Conservation (phyloP, 1,284 basidiomycete genomes). For the Waitea zeae region DNA sequence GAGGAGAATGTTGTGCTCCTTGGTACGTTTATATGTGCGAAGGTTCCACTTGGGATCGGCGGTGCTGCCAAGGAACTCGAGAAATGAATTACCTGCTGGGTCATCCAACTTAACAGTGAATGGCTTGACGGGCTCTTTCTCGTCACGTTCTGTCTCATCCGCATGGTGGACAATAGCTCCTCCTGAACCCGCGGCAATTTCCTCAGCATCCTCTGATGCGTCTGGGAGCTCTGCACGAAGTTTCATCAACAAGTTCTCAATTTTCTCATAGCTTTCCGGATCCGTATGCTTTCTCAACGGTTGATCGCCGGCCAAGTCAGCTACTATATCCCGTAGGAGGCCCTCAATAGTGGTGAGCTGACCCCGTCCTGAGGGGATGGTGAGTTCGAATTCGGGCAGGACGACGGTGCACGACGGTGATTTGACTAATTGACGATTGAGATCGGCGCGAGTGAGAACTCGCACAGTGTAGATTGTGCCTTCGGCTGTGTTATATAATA, state of each 20-base stretch:
- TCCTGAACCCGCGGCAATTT: slow-evolving; percentile 11
- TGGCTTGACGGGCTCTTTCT: slow-evolving; percentile 34
- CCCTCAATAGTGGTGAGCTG: slow-evolving; percentile 96
- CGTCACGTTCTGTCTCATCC: slow-evolving; percentile 9
- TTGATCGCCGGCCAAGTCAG: slow-evolving; percentile 77
- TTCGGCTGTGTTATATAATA: slow-evolving; percentile 25
- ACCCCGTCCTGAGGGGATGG: slow-evolving; percentile 77
- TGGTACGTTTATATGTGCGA: slow-evolving; percentile 70
- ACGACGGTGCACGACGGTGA: slow-evolving; percentile 69
- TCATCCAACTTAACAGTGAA: slow-evolving; percentile 88
- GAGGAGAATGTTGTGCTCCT: slow-evolving; percentile 72
- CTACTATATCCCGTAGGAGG: slow-evolving; percentile 69
- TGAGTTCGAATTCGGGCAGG: slow-evolving; percentile 84
- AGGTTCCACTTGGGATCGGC: slow-evolving; percentile 89
- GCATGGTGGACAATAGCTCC: slow-evolving; percentile 5
- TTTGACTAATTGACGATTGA: slow-evolving; percentile 90
- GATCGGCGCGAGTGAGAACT: slow-evolving; percentile 60
- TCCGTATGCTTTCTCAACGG: slow-evolving; percentile 77
- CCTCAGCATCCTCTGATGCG: slow-evolving; percentile 36
- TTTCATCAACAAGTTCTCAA: slow-evolving; percentile 58
- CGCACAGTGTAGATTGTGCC: slow-evolving; percentile 70
- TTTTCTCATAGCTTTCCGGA: slow-evolving; percentile 60
- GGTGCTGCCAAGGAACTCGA: slow-evolving; percentile 71
- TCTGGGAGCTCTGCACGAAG: slow-evolving; percentile 59
- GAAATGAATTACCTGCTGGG: slow-evolving; percentile 88